phyloP scores from a whole-genome alignment of 73 alveolate species.

The Tetrahymena elliotti region DNA sequence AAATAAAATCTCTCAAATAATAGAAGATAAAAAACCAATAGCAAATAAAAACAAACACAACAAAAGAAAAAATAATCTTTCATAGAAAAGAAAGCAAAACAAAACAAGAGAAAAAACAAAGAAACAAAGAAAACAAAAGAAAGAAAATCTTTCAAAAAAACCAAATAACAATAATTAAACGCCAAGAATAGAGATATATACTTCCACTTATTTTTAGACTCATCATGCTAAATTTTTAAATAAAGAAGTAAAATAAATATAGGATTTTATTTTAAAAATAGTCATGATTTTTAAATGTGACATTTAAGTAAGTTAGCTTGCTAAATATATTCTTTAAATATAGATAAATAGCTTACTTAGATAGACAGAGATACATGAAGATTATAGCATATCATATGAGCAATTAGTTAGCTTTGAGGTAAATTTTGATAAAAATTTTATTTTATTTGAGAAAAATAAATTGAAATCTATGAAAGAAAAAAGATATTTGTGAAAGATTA shows the following conservation, averaged over 20 bases:
- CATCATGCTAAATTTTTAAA: background rate
- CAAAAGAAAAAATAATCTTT: background rate
- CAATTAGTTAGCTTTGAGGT: too few relatives aligned
- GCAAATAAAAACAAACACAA: background rate
- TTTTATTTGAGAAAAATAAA: too few relatives aligned
- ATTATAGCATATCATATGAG: too few relatives aligned
- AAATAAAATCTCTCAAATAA: background rate
- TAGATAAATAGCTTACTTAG: too few relatives aligned
- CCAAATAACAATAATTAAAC: background rate
- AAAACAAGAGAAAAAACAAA: background rate
- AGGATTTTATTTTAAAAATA: too few relatives aligned
- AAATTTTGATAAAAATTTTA: too few relatives aligned
- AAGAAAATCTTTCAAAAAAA: background rate
- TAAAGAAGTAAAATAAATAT: background rate
- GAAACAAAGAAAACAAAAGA: background rate
- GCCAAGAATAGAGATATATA: background rate
- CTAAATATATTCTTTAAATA: too few relatives aligned
- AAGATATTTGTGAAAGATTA: too few relatives aligned
- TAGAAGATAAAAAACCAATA: background rate
- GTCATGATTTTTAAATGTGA: too few relatives aligned
- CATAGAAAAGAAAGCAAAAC: background rate
- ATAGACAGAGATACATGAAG: too few relatives aligned
- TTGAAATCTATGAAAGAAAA: too few relatives aligned
- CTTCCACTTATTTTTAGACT: background rate
- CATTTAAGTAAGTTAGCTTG: too few relatives aligned